phyloP scores from a whole-genome alignment of 331 rosid genomes.

The Quercus tomentella region DNA sequence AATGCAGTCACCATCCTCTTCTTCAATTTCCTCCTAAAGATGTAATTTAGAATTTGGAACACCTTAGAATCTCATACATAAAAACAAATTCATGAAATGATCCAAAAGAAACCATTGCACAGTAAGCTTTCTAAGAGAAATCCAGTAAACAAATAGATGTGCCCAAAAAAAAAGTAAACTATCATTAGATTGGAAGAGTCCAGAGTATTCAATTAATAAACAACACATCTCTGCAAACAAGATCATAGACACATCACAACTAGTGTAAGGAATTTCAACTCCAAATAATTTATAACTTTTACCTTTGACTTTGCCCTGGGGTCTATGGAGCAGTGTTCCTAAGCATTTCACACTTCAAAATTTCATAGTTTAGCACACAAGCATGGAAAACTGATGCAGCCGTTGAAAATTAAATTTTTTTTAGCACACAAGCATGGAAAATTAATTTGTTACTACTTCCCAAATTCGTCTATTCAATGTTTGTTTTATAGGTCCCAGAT shows the following conservation, averaged over 20 bases:
- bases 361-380: not conserved
- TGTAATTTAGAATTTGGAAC: constrained; percentile 9
- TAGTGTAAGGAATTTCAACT: not conserved
- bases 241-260: not conserved
- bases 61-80: constrained; percentile 4
- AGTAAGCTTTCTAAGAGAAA: not conserved
- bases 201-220: not conserved
- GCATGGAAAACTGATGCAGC: not conserved
- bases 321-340: not conserved
- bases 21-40: constrained; percentile 89
- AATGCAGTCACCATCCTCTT: constrained; percentile 90
- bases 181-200: not conserved
- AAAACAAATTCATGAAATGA: constrained; percentile 1
- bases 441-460: too few species aligned
- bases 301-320: not conserved
- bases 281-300: not conserved
- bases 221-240: not conserved
- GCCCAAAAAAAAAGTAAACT: not conserved
- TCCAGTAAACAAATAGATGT: not conserved
- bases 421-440: too few species aligned
- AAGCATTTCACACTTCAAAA: not conserved
- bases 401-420: too few species aligned
- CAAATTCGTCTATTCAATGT: too few species aligned
- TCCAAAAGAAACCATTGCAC: not conserved
- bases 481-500: too few species aligned